Evolutionary conservation across 805 yeast genomes (phyloP).

Genomic region (Nakazawaea laoshanensis): DNA sequence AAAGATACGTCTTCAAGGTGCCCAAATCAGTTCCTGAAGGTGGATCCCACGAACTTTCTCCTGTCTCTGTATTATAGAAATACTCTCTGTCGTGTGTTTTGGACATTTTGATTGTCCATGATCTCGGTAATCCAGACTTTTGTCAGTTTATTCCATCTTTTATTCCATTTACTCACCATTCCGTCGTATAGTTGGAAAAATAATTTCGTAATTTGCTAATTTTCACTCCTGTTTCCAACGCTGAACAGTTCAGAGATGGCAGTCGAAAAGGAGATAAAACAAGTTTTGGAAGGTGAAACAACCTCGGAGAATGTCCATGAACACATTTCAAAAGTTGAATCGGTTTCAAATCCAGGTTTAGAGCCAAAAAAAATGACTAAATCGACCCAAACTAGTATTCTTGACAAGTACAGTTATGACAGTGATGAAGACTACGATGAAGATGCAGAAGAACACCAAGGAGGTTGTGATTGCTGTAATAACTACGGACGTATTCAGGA

Average conservation of each 20-base stretch:
- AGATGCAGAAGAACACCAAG: conserved; percentile 9
- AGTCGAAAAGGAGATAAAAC: too few species aligned
- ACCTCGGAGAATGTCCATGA: too few species aligned
- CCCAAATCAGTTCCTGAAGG: conserved; percentile 74
- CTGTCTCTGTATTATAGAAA: conserved; percentile 60
- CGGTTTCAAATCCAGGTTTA: too few species aligned
- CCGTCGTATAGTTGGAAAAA: too few species aligned
- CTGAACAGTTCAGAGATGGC: too few species aligned
- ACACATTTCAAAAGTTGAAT: too few species aligned
- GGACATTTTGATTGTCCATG: conserved; percentile 78
- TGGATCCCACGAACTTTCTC: conserved; percentile 83
- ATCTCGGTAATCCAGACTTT: conserved; percentile 67
- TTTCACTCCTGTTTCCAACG: too few species aligned
- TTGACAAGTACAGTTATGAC: conserved; percentile 10
- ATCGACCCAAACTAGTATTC: not conserved
- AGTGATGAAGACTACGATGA: conserved; percentile 11
- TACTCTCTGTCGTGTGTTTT: conserved; percentile 80
- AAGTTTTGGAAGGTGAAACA: too few species aligned
- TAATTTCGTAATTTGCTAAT: too few species aligned
- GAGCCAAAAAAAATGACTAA: not conserved
- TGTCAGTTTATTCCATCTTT: too few species aligned
- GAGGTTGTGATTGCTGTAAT: conserved; percentile 9
- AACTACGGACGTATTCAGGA: not conserved
- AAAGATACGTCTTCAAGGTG: conserved; percentile 48
- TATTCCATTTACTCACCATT: too few species aligned